Percentiles rank a stretch among this genome's conserved stretches.
These are phyloP conservation scores for Nicotiana obtusifolia DNA, from an alignment of 257 asterid species.

Conservation along the genomic window DNA sequence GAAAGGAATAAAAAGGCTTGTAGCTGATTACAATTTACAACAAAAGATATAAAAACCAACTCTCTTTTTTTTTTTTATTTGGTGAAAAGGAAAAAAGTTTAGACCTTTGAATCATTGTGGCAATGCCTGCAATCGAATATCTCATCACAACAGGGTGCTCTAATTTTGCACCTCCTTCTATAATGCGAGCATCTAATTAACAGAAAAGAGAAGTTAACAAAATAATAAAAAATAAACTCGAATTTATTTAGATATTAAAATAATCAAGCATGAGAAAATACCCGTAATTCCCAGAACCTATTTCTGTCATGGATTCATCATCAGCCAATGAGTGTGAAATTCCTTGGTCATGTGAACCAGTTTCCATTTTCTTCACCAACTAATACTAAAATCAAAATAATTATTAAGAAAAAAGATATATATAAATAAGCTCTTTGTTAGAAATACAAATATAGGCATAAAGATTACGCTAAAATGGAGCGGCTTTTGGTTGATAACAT, in stretches of 20 bases:
- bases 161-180: slow-evolving; percentile 57
- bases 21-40: background rate
- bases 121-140: slow-evolving; percentile 74
- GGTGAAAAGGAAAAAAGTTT: background rate
- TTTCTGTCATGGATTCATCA: slow-evolving; percentile 21
- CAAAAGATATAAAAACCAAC: background rate
- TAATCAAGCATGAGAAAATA: background rate
- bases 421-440: too few relatives aligned
- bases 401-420: background rate
- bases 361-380: background rate
- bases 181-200: slow-evolving; percentile 55
- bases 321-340: background rate
- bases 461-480: background rate
- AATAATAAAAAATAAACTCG: background rate
- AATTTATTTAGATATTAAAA: background rate
- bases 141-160: slow-evolving; percentile 68
- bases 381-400: background rate
- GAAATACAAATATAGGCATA: background rate
- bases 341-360: background rate
- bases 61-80: background rate
- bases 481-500: background rate
- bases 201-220: background rate
- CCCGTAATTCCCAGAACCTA: slow-evolving; percentile 28
- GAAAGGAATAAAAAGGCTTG: background rate
- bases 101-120: slow-evolving; percentile 67